Conservation (phyloP, 306 rosid genomes). For the Fragaria ananassa region DNA sequence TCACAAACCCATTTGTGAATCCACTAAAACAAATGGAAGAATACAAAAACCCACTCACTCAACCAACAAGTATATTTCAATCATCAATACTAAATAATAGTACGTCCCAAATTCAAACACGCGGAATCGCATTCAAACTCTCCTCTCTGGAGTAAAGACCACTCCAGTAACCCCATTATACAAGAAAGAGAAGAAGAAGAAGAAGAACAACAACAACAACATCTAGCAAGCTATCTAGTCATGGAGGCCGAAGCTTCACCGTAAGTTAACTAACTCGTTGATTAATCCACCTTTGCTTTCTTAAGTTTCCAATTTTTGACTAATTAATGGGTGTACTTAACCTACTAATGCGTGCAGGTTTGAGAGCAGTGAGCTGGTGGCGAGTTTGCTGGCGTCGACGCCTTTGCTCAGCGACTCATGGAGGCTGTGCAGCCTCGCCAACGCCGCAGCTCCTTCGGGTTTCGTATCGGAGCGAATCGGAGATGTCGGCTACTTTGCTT, state of each 20-base stretch:
- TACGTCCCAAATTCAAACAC: background rate
- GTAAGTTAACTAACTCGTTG: constrained; percentile 38
- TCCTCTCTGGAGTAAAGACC: background rate
- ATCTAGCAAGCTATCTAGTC: background rate
- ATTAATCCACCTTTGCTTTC: background rate
- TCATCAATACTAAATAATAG: background rate
- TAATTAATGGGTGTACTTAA: background rate
- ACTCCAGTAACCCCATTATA: background rate
- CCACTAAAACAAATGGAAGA: background rate
- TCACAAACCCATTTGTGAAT: background rate
- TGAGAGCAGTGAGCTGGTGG: constrained; percentile 72
- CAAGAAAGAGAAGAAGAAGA: background rate
- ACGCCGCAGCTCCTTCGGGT: constrained; percentile 19
- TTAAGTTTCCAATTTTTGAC: background rate
- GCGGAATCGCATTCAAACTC: background rate
- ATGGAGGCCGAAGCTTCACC: constrained; percentile 67
- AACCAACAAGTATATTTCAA: background rate
- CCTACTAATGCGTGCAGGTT: constrained; percentile 35
- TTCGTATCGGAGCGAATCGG: constrained; percentile 40
- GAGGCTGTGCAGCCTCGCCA: constrained; percentile 59
- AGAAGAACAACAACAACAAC: background rate
- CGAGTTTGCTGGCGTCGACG: constrained; percentile 59
- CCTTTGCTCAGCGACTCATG: constrained; percentile 74
- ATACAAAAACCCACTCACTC: background rate
- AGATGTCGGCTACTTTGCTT: constrained; percentile 50